Conservation (phyloP, 108 stramenopile species). For the Discostella pseudostelligera region DNA sequence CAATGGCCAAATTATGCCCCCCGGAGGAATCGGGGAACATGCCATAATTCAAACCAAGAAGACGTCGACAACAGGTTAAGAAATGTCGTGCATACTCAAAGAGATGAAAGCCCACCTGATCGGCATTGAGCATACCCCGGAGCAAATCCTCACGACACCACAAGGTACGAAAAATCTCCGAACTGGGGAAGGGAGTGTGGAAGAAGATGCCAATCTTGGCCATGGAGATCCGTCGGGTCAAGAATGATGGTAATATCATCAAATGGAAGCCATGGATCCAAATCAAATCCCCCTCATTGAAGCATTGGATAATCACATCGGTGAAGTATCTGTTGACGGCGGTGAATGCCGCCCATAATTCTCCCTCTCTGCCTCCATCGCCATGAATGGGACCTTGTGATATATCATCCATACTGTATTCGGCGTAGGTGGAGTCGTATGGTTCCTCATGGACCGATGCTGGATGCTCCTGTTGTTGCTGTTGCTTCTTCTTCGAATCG, state of each 20-base stretch:
- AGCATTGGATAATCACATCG: slow-evolving; percentile 79
- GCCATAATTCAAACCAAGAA: slow-evolving; percentile 93
- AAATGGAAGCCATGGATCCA: slow-evolving; percentile 99
- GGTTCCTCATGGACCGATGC: slow-evolving; percentile 30
- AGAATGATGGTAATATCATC: slow-evolving; percentile 93
- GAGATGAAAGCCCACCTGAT: slow-evolving; percentile 98
- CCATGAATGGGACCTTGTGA: slow-evolving; percentile 84
- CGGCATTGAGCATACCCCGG: slow-evolving; percentile 93
- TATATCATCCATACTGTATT: slow-evolving; percentile 76
- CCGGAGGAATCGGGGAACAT: slow-evolving; percentile 90
- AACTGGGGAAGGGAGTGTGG: slow-evolving; percentile 99
- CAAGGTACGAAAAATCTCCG: slow-evolving; percentile 94
- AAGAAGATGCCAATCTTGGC: slow-evolving; percentile 93
- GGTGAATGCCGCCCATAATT: slow-evolving; percentile 88
- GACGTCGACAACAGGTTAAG: slow-evolving; percentile 94
- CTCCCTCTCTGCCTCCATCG: slow-evolving; percentile 81
- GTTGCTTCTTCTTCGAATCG: no score
- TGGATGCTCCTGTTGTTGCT: slow-evolving; percentile 4
- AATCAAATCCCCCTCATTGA: slow-evolving; percentile 90
- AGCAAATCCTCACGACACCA: slow-evolving; percentile 93
- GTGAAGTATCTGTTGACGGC: slow-evolving; percentile 91
- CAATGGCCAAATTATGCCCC: slow-evolving; percentile 83
- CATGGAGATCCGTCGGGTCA: slow-evolving; percentile 87
- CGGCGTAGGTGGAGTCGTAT: slow-evolving; percentile 59
- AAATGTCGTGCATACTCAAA: slow-evolving; percentile 99